A percentile compares a stretch with the other conserved stretches of the same genome.
Evolutionary conservation across 129 eudicot genomes (phyloP).

Genomic region (Heracleum sosnowskyi): DNA sequence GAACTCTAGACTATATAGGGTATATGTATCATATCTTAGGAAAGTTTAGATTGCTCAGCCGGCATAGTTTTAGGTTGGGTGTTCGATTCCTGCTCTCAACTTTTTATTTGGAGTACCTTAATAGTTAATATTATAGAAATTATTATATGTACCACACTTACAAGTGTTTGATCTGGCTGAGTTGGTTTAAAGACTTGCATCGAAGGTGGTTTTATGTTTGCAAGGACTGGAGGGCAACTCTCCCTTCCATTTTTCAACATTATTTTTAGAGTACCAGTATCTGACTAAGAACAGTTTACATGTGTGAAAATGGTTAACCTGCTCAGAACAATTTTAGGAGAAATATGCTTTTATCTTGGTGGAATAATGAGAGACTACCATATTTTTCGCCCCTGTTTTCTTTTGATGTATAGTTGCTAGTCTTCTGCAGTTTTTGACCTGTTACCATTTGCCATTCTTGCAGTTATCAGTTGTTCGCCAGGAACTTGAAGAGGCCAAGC

Average conservation of each 20-base stretch:
- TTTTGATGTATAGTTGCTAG: not conserved
- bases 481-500: constrained; percentile 81
- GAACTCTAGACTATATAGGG: not conserved
- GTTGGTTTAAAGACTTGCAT: not conserved
- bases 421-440: not conserved
- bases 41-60: not conserved
- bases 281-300: not conserved
- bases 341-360: not conserved
- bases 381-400: not conserved
- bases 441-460: constrained; percentile 3
- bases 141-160: not conserved
- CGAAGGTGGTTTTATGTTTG: not conserved
- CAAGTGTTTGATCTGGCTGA: not conserved
- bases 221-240: not conserved
- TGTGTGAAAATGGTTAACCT: not conserved
- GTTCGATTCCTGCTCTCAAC: not conserved
- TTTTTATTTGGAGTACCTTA: not conserved
- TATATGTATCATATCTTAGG: not conserved
- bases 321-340: not conserved
- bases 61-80: not conserved
- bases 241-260: not conserved
- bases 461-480: constrained; percentile 64
- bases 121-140: not conserved
- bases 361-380: not conserved
- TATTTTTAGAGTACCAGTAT: not conserved